Base-by-base conservation (phyloP, 441 rosid genomes). In the Dalechampia spathulata region DNA sequence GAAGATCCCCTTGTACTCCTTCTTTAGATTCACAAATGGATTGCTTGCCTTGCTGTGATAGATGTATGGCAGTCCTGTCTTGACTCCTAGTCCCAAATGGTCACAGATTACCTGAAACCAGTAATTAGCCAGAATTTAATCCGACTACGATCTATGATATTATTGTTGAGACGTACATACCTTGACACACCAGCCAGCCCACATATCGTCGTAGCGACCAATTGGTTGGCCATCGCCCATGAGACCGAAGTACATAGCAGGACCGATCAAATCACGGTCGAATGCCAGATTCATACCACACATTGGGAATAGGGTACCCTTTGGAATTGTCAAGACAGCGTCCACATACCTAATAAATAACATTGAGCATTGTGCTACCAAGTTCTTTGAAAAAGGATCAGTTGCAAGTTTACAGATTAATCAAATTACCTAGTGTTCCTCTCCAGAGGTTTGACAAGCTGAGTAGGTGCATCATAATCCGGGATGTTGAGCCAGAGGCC, bases 401-500 rank as follows among this genome's bases (percentile, higher is more conserved):
- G n/a, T n/a, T n/a, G n/a, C n/a, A n/a, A n/a, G n/a, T n/a, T n/a
- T n/a, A n/a, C n/a, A n/a, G n/a, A n/a, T n/a, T n/a, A n/a, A n/a
- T n/a, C n/a, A n/a, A 58, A 30, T 17, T 59, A 71, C 76, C 76
- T 75, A 50, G 62, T 41, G 64, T 71, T 75, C 26, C 70, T 67
- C 52, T 71, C 76, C 1, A 57, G 74, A 43, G 79, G 76, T 62
- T 68, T 71, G 53, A 74, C 73, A 2, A 70, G 75, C 55, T 74
- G 75, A 45, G 78, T 74, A 3, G 75, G 75, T n/a, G 75, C 73
- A 58, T 71, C 75, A 16, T 71, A 71, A 41, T 65, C 74, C 7
- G 79, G 76, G 36, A 75, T 71, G 70, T 75, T 75, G 52, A 71
- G 70, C 76, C 79, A 75, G 36, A 75, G 79, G 14, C 76, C 79